Conservation (phyloP, 148 eudicot species). For the Spergularia bocconei region DNA sequence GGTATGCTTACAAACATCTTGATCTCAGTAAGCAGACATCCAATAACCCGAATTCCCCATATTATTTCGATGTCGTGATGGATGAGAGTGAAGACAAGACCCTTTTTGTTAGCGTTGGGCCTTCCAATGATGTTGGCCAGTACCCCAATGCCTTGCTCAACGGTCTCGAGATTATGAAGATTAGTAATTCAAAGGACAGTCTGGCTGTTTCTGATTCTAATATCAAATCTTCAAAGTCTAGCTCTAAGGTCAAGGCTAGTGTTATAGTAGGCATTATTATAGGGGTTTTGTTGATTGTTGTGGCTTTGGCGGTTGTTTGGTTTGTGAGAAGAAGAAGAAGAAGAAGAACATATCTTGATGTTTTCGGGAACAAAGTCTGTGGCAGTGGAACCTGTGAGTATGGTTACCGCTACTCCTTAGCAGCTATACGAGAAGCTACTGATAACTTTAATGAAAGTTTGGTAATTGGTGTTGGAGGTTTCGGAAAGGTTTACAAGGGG, state of each 20-base stretch:
- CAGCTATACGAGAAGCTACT: constrained; percentile 52
- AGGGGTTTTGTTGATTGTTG: constrained; percentile 29
- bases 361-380: constrained; percentile 19
- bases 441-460: constrained; percentile 49
- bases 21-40: constrained; percentile 49
- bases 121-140: constrained; percentile 25
- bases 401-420: constrained; percentile 48
- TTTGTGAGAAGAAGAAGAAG: constrained; percentile 36
- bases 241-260: constrained; percentile 38
- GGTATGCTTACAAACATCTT: constrained; percentile 41
- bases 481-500: constrained; percentile 67
- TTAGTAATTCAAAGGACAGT: constrained; percentile 44
- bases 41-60: constrained; percentile 39
- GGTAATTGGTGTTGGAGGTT: constrained; percentile 63
- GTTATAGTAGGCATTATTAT: constrained; percentile 25
- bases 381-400: constrained; percentile 35
- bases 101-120: constrained; percentile 53
- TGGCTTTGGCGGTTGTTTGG: constrained; percentile 28
- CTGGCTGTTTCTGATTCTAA: constrained; percentile 37
- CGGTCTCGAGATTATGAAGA: constrained; percentile 70
- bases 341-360: constrained; percentile 23
- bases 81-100: constrained; percentile 19
- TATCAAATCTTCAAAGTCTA: constrained; percentile 19
- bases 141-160: constrained; percentile 62
- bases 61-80: constrained; percentile 43